phyloP scores from a whole-genome alignment of 306 rosid genomes.

The Inga laurina region DNA sequence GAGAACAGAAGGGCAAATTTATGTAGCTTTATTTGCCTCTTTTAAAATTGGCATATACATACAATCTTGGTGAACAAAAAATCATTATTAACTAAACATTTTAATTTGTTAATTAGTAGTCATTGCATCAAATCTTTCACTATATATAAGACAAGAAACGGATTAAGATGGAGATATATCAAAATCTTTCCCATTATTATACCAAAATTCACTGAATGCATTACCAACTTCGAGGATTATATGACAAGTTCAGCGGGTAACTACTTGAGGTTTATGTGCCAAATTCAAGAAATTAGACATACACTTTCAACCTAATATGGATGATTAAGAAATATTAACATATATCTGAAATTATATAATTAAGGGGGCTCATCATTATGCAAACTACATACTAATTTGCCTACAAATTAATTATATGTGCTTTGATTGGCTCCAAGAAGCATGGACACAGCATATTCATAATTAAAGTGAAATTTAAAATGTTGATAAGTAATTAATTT shows the following conservation, averaged over 20 bases:
- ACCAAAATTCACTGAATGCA: background rate
- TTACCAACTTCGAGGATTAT: background rate
- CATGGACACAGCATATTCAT: background rate
- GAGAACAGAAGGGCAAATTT: background rate
- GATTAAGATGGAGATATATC: background rate
- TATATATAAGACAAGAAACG: background rate
- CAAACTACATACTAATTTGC: background rate
- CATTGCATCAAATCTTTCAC: background rate
- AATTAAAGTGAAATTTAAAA: background rate
- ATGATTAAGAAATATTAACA: background rate
- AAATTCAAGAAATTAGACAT: constrained; percentile 10
- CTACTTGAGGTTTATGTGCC: background rate
- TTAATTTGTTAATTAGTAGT: background rate
- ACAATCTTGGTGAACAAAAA: background rate
- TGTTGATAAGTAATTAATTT: background rate
- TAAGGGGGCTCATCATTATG: too few species aligned
- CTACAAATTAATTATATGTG: background rate
- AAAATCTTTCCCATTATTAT: background rate
- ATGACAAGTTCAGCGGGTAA: background rate
- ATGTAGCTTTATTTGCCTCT: background rate
- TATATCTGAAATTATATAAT: too few species aligned
- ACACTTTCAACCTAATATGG: background rate
- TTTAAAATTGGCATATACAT: background rate
- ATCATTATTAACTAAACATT: background rate
- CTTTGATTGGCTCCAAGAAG: background rate